These are phyloP conservation scores for Mycocentrospora acerina DNA, from an alignment of 2,329 filamentous ascomycete genomes.

Conservation along the genomic window DNA sequence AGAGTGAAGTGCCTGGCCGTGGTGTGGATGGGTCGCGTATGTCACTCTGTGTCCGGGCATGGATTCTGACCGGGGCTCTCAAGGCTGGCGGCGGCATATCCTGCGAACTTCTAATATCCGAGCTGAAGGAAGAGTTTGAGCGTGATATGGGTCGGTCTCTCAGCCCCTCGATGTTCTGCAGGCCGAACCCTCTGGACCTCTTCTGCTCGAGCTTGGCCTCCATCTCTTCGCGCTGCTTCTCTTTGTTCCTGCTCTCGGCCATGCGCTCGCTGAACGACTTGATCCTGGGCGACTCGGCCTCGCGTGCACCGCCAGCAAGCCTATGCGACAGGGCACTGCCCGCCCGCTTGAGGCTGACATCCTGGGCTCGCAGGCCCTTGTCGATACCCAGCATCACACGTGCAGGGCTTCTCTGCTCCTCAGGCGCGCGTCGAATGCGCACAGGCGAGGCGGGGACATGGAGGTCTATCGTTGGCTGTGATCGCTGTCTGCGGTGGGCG, in stretches of 20 bases:
- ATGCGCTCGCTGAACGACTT: constrained; percentile 85
- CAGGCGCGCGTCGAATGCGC: constrained; percentile 50
- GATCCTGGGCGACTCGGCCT: constrained; percentile 29
- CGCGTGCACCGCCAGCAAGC: constrained; percentile 1
- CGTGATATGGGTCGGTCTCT: constrained; percentile 28
- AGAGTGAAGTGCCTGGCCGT: constrained; percentile 25
- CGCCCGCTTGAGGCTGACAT: constrained; percentile 76
- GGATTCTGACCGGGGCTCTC: constrained; percentile 12
- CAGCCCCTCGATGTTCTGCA: constrained; percentile 30
- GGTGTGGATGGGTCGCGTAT: constrained; percentile 16
- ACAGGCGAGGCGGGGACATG: constrained; percentile 77
- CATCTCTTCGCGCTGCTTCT: constrained; percentile 48
- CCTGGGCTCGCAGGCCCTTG: constrained; percentile 76
- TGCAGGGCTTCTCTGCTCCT: constrained; percentile 71
- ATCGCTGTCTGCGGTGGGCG: constrained; percentile 23
- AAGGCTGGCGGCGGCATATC: constrained; percentile 17
- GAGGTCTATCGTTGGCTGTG: constrained; percentile 45
- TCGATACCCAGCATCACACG: constrained; percentile 84
- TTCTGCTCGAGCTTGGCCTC: constrained; percentile 46
- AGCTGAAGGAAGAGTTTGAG: constrained; percentile 29
- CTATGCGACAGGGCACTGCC: constrained; percentile 6
- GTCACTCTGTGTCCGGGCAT: constrained; percentile 21
- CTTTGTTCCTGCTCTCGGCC: constrained; percentile 60
- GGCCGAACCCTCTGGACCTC: constrained; percentile 45
- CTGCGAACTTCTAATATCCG: constrained; percentile 20